Conservation (phyloP, 1,284 basidiomycete species). For the Boletus sp. region DNA sequence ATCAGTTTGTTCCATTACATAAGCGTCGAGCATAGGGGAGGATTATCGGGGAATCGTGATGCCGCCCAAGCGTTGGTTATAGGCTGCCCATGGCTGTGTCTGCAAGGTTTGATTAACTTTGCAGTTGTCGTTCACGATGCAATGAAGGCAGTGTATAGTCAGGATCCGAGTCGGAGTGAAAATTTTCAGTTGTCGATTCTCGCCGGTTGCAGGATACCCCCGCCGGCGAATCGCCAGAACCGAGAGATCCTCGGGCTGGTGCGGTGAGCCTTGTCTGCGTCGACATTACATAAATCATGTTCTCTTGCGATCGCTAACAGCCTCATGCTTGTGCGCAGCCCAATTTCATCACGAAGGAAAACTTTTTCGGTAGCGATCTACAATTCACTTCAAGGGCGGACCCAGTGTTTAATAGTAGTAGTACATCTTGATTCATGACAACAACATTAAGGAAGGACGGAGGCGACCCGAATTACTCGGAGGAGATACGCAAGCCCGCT, state of each 20-base stretch:
- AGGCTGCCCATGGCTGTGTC: too few species aligned
- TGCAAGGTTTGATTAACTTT: too few species aligned
- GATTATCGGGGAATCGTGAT: too few species aligned
- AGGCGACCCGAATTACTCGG: neutral
- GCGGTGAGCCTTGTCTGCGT: neutral
- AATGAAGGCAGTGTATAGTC: neutral
- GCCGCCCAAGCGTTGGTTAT: neutral
- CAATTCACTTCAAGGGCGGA: neutral
- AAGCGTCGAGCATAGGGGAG: too few species aligned
- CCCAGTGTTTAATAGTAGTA: neutral
- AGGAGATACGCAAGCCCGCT: neutral
- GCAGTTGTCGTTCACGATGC: neutral
- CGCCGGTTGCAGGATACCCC: neutral
- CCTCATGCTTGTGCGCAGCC: neutral
- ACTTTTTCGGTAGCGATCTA: neutral
- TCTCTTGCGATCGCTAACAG: neutral
- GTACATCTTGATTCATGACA: neutral
- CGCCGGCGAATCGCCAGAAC: too few species aligned
- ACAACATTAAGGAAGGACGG: neutral
- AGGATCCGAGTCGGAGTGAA: neutral
- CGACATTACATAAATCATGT: neutral
- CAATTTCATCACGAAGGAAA: neutral
- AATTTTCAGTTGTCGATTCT: neutral
- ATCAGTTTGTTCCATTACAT: neutral
- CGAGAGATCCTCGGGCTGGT: neutral